Base-by-base conservation (phyloP, 2,329 filamentous ascomycete species). In the Zasmidium cellare region DNA sequence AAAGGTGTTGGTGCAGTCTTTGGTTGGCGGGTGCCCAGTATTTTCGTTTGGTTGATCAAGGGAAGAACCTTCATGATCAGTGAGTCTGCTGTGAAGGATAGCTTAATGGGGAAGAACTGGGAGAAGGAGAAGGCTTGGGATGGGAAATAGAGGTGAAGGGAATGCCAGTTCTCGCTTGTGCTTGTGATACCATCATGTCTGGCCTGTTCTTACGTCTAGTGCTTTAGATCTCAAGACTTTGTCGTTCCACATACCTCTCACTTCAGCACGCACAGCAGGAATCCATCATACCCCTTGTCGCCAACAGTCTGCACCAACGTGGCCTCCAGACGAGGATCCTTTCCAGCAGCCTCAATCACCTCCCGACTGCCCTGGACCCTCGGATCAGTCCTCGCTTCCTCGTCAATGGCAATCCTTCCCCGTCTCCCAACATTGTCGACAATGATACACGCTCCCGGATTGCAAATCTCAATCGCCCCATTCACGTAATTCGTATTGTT, bases 211-310 rank as follows among this genome's bases (percentile, higher is more conserved):
- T n/a, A n/a, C n/a, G n/a, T n/a, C n/a, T n/a, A n/a, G n/a, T n/a
- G n/a, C n/a, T n/a, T n/a, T n/a, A n/a, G n/a, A n/a, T n/a, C n/a
- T n/a, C n/a, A n/a, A n/a, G n/a, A n/a, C 25, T 28, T 28, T 28
- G 25, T 28, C 25, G 25, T 28, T 11, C 25, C 5, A 28, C 25
- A 11, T 28, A 18, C 23, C 20, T 45, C 28, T 52, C 23, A 61
- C 41, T 55, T 61, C 9, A 63, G 53, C n/a, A 59, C 50, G 48
- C 58, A 63, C 31, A 61, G 24, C 49, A 79, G 57, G 56, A 78
- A 77, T 7, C 78, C 78, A 71, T 81, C 77, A 62, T 80, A 79
- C 46, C 67, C 74, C 72, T 80, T 81, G 60, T 76, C 75, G 1
- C 75, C 75, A 3, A 80, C 78, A 1, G 74, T 78, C 70, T 80